Conservation (phyloP, 176 grass and related monocot species). For the Calamus simplicifolius region DNA sequence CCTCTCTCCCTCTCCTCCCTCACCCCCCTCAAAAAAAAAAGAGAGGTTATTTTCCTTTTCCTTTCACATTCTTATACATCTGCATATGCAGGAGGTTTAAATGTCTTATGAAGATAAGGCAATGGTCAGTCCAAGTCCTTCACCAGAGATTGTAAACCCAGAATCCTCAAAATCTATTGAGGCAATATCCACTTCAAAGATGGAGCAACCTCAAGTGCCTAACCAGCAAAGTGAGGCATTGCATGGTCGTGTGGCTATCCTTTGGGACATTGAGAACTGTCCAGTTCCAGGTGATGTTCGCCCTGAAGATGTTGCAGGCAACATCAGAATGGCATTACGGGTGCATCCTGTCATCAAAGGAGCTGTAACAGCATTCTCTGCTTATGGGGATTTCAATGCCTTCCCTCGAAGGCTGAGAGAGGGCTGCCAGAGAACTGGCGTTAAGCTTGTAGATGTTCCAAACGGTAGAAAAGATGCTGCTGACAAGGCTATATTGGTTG, state of each 20-base stretch:
- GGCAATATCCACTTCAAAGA: slow-evolving; percentile 29
- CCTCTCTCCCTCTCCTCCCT: no score
- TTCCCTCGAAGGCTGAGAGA: slow-evolving; percentile 88
- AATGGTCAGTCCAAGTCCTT: slow-evolving; percentile 36
- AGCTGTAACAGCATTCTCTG: slow-evolving; percentile 78
- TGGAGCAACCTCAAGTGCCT: slow-evolving; percentile 31
- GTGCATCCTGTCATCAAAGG: slow-evolving; percentile 61
- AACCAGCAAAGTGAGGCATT: slow-evolving; percentile 24
- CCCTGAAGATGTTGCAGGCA: slow-evolving; percentile 80
- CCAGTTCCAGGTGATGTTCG: slow-evolving; percentile 76
- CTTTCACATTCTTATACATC: no score
- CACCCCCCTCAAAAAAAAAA: no score
- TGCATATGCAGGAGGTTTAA: slow-evolving; percentile 26
- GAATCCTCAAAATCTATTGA: slow-evolving; percentile 28
- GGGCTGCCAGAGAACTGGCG: slow-evolving; percentile 82
- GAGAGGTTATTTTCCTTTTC: no score
- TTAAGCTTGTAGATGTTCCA: slow-evolving; percentile 81
- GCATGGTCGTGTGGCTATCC: slow-evolving; percentile 65
- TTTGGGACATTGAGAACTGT: slow-evolving; percentile 98
- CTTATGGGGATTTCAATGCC: slow-evolving; percentile 91
- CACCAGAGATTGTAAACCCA: slow-evolving; percentile 24
- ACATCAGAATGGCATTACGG: slow-evolving; percentile 70
- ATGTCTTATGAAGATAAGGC: slow-evolving; percentile 60
- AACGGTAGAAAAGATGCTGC: slow-evolving; percentile 82
- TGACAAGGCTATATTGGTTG: slow-evolving; percentile 76